Evolutionary conservation across 495 filamentous ascomycete species (phyloP).

Genomic region (Lasiosphaeria hispida): DNA sequence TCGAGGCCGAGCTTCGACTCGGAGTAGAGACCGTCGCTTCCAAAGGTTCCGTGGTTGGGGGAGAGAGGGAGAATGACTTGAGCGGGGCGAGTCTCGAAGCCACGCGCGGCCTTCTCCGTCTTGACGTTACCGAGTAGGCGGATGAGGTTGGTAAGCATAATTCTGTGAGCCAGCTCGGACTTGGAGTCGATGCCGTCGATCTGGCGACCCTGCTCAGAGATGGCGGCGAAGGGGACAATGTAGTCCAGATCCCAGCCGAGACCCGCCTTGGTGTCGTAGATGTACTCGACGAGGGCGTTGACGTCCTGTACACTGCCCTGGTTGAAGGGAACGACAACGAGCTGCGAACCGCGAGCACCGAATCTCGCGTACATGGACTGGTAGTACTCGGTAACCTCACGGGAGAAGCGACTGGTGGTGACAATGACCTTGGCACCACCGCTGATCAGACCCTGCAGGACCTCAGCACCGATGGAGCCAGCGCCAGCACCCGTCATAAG

Average conservation of each 20-base stretch:
- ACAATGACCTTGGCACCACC: slow-evolving; percentile 95
- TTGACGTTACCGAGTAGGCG: slow-evolving; percentile 89
- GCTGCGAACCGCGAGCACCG: slow-evolving; percentile 88
- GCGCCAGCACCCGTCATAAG: slow-evolving; percentile 98
- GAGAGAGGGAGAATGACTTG: slow-evolving; percentile 95
- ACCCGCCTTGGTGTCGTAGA: slow-evolving; percentile 95
- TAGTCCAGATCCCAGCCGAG: slow-evolving; percentile 98
- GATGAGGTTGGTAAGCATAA: slow-evolving; percentile 97
- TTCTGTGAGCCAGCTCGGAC: slow-evolving; percentile 95
- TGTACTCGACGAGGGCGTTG: slow-evolving; percentile 87
- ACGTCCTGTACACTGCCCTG: slow-evolving; percentile 98
- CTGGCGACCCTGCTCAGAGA: slow-evolving; percentile 95
- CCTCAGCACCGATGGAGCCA: slow-evolving; percentile 97
- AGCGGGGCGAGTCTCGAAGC: slow-evolving; percentile 91
- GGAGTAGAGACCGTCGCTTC: slow-evolving; percentile 96
- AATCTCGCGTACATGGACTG: slow-evolving; percentile 96
- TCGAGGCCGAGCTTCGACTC: slow-evolving; percentile 97
- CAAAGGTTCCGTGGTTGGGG: slow-evolving; percentile 97
- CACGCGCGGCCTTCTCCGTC: slow-evolving; percentile 77
- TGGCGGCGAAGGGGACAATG: slow-evolving; percentile 94
- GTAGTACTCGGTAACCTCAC: slow-evolving; percentile 98
- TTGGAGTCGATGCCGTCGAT: slow-evolving; percentile 97
- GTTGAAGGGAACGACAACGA: slow-evolving; percentile 98
- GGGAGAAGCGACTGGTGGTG: slow-evolving; percentile 93
- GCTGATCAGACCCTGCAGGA: slow-evolving; percentile 92